phyloP scores from a whole-genome alignment of 768 basidiomycete species.

The Lactifluus rugatus region DNA sequence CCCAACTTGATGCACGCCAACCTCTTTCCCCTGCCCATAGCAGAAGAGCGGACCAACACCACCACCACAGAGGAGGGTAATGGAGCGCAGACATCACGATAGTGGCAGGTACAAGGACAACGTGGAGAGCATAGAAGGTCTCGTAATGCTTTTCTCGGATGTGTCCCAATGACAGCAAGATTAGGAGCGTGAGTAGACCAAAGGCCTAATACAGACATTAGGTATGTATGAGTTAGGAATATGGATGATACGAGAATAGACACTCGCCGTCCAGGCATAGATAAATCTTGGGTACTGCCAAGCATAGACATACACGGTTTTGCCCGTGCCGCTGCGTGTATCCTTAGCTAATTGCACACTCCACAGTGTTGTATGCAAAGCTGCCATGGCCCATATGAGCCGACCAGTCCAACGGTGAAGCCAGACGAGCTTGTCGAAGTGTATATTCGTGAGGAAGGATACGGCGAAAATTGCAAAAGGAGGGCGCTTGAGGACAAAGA shows the following conservation, averaged over 20 bases:
- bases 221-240: not conserved
- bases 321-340: slow-evolving; percentile 32
- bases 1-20: slow-evolving; percentile 45
- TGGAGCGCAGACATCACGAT: slow-evolving; percentile 55
- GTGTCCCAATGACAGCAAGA: slow-evolving; percentile 40
- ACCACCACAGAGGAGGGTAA: slow-evolving; percentile 55
- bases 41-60: slow-evolving; percentile 54
- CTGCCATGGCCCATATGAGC: slow-evolving; percentile 54
- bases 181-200: slow-evolving; percentile 41
- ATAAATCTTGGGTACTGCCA: slow-evolving; percentile 54
- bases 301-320: slow-evolving; percentile 39
- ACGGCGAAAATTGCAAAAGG: slow-evolving; percentile 66
- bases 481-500: slow-evolving; percentile 60
- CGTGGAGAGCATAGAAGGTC: slow-evolving; percentile 55
- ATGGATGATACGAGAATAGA: slow-evolving; percentile 1
- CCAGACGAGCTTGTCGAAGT: slow-evolving; percentile 65
- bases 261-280: slow-evolving; percentile 47
- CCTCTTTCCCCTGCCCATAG: slow-evolving; percentile 57
- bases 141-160: slow-evolving; percentile 49
- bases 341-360: slow-evolving; percentile 54
- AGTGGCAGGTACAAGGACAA: slow-evolving; percentile 53
- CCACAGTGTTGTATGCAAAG: slow-evolving; percentile 59
- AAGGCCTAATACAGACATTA: slow-evolving; percentile 38
- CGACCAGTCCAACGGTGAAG: slow-evolving; percentile 66
- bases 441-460: slow-evolving; percentile 50